Percentiles rank a stretch among this genome's conserved stretches.
Evolutionary conservation across 352 stramenopile genomes (phyloP).

Genomic region (Pythium folliculosum): DNA sequence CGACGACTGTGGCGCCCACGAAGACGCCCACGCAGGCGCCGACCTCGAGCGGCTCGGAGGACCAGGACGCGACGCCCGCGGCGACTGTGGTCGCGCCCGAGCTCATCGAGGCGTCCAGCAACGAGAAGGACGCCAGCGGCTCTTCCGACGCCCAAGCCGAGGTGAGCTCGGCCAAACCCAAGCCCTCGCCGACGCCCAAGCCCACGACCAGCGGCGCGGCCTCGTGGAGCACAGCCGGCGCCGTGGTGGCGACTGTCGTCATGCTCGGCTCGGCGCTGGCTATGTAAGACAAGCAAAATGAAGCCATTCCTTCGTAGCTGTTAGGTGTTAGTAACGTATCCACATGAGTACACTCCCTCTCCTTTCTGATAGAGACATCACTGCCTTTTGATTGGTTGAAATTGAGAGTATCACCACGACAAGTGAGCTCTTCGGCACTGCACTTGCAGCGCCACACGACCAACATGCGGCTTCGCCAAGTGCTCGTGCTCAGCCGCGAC

Average conservation of each 20-base stretch:
- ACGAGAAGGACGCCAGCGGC: not conserved
- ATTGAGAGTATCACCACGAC: not conserved
- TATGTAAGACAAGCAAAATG: conserved; percentile 2
- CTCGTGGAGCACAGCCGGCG: not conserved
- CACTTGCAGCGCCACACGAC: too few species aligned
- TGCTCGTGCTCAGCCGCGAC: conserved; percentile 86
- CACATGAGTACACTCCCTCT: not conserved
- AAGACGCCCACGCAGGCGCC: conserved; percentile 4
- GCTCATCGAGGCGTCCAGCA: conserved; percentile 2
- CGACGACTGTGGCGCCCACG: conserved; percentile 16
- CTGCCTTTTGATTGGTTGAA: conserved; percentile 12
- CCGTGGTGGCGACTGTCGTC: not conserved
- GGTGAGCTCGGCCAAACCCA: conserved; percentile 1
- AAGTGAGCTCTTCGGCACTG: not conserved
- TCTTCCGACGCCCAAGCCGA: not conserved
- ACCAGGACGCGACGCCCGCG: not conserved
- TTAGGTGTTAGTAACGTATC: conserved; percentile 23
- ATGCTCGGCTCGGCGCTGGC: conserved; percentile 6
- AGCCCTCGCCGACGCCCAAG: conserved; percentile 6
- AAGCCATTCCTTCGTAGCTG: not conserved
- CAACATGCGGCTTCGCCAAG: conserved; percentile 67
- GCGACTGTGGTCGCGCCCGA: not conserved
- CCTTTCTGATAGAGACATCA: conserved; percentile 5
- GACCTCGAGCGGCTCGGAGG: not conserved
- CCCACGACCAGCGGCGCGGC: conserved; percentile 9